Evolutionary conservation across 2,329 filamentous ascomycete genomes (phyloP), one percentile per base, ranked within the genome.

Genomic region (Phaeosphaeria sp.): DNA sequence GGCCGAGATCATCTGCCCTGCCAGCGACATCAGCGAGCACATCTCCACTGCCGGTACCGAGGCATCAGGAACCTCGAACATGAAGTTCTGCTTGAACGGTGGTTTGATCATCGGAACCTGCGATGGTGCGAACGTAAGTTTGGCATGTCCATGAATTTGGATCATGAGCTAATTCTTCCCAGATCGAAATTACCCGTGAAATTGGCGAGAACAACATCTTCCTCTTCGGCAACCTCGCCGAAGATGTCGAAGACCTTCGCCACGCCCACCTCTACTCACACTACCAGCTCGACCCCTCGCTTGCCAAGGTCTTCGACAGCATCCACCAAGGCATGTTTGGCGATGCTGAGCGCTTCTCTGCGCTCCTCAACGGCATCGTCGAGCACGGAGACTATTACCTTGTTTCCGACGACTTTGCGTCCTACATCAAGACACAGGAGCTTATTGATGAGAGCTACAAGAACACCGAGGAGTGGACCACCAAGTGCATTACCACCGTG

Each of bases 61-160:
- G 69, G 88, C 86, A 23, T 87, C 84, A 63, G 94, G 94, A 62
- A 97, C 93, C 13, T 96, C 92, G 73, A 99, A 99, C 87, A 99
- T 99, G 95, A 99, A 99, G 80, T 99, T 99, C 78, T 95, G 97
- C 15, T 85, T 99, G 72, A 99, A 98, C 72, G 95, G 95, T 64
- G 95, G 95, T 63, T 83, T 99, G 60, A 96, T 99, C 72, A 99
- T 99, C 68, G 95, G 95, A 69, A 99, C 95, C 20, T 97, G 94
- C 75, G 95, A 99, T 72, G 95, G 95, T 74, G 95, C 95, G 63
- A 99, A 99, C 74, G 92, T 95, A 84, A 84, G 89, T 83, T 13
- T 43, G 33, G 6, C 11, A 2, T 23, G 22, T 22, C 44, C n/a
- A 17, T 11, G 1, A 15, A 36, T 33, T 10, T 18, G 15, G 6